Evolutionary conservation across 2,329 filamentous ascomycete genomes (phyloP), one percentile per base, ranked within the genome.

Genomic region (Mariannaea elegans): DNA sequence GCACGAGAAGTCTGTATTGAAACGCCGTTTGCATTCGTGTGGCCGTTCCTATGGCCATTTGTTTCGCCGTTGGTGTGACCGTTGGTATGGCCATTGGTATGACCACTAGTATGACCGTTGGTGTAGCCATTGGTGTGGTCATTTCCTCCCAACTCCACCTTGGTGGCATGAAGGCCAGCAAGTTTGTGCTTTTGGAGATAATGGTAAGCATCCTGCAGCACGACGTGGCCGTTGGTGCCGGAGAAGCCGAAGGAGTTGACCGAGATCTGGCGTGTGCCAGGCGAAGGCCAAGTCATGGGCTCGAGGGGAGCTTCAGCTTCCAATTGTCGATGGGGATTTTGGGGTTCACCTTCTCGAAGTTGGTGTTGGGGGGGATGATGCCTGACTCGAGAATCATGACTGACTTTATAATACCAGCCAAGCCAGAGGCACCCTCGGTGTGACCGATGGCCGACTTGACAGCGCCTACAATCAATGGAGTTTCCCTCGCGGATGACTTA

Each of bases 221-320:
- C 62, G 3, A 67, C 64, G 27, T 70, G 69, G 6, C 53, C 62
- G 21, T 71, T 71, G 12, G 61, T 59, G 8, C 68, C 68, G 0
- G 66, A 64, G 36, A 64, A 69, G 2, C 65, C 18, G 23, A 2
- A 38, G 12, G 21, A 9, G 19, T 49, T 49, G 32, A 31, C 21
- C n/a, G 12, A 38, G 19, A 16, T n/a, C n/a, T 19, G 38, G 18
- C 7, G 18, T 19, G 14, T 21, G 16, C 38, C 38, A 41, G 38
- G 18, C 6, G 14, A 14, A 24, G 13, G 13, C 12, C 16, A 21
- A 3, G n/a, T 24, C 7, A 14, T n/a, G 12, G 14, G 32, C 32
- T 36, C 32, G 6, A 10, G 10, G 18, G 4, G 19, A 49, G 27
- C 6, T 16, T 23, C 7, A 49, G 32, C 12, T 16, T 19, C 9